Evolutionary conservation across 768 basidiomycete species (phyloP).

Genomic region (Amanita fuliginea): DNA sequence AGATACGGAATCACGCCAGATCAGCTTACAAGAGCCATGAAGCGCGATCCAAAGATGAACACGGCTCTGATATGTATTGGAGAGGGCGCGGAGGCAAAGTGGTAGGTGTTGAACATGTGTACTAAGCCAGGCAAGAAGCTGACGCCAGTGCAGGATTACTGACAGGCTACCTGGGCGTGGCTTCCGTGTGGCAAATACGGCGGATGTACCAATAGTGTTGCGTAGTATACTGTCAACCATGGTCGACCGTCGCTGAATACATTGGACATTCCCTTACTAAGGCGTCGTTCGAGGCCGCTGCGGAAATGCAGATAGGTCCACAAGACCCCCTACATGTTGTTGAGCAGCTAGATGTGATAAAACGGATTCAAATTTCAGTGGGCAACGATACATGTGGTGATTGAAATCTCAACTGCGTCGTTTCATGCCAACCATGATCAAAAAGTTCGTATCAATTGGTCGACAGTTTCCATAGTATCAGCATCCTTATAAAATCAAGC

Average conservation of each 20-base stretch:
- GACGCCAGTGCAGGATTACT: slow-evolving; percentile 34
- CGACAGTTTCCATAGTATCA: no score
- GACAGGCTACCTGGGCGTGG: slow-evolving; percentile 49
- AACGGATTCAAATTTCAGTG: no score
- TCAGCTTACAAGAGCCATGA: slow-evolving; percentile 47
- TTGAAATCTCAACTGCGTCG: no score
- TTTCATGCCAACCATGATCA: no score
- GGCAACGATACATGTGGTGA: no score
- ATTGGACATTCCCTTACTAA: no score
- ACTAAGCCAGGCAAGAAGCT: not conserved
- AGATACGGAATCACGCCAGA: slow-evolving; percentile 52
- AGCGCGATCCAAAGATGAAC: slow-evolving; percentile 52
- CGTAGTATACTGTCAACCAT: slow-evolving; percentile 50
- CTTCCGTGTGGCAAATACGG: slow-evolving; percentile 48
- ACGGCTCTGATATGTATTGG: slow-evolving; percentile 61
- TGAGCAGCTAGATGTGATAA: no score
- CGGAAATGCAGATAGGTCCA: no score
- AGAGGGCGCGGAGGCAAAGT: slow-evolving; percentile 53
- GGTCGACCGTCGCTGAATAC: slow-evolving; percentile 29
- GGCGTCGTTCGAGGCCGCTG: no score
- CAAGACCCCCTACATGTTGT: no score
- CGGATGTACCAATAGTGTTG: slow-evolving; percentile 54
- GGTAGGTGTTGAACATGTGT: slow-evolving; percentile 24
- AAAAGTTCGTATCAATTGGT: no score
- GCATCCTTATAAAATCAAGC: no score